phyloP scores from a whole-genome alignment of 257 asterid genomes.

The Solanum paucissectum region DNA sequence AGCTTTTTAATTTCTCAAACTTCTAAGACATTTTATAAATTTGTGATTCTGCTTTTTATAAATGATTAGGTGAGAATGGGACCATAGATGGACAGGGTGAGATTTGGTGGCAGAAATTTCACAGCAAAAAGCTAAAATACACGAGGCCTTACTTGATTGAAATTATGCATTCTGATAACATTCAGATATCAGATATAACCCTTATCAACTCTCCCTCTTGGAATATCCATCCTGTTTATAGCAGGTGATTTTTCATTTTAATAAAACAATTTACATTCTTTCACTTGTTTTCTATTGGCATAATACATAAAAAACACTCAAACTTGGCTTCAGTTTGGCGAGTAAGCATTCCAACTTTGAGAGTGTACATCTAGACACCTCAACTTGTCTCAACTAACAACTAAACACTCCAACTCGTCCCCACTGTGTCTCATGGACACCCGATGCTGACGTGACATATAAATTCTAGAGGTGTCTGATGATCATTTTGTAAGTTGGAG shows the following conservation, averaged over 20 bases:
- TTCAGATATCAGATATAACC: slow-evolving; percentile 40
- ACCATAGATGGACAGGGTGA: slow-evolving; percentile 72
- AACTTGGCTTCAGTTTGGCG: too few relatives aligned
- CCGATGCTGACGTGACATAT: too few relatives aligned
- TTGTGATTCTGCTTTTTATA: background rate
- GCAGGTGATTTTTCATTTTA: slow-evolving; percentile 34
- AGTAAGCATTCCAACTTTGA: too few relatives aligned
- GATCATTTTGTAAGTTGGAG: too few relatives aligned
- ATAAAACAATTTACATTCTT: background rate
- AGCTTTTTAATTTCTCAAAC: background rate
- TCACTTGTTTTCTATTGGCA: background rate
- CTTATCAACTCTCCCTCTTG: slow-evolving; percentile 60
- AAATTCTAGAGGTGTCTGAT: too few relatives aligned
- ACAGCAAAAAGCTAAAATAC: slow-evolving; percentile 43
- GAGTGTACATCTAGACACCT: too few relatives aligned
- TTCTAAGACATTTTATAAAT: background rate
- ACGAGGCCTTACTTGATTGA: slow-evolving; percentile 51
- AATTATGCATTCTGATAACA: slow-evolving; percentile 39
- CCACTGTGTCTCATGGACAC: too few relatives aligned
- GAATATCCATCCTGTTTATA: slow-evolving; percentile 69
- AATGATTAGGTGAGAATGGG: slow-evolving; percentile 57
- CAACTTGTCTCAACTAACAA: too few relatives aligned
- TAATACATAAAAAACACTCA: too few relatives aligned
- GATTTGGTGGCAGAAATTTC: slow-evolving; percentile 70
- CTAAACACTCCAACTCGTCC: too few relatives aligned